Evolutionary conservation across 495 filamentous ascomycete genomes (phyloP), one percentile per base, ranked within the genome.

Genomic region (Pyrenula aspistea): DNA sequence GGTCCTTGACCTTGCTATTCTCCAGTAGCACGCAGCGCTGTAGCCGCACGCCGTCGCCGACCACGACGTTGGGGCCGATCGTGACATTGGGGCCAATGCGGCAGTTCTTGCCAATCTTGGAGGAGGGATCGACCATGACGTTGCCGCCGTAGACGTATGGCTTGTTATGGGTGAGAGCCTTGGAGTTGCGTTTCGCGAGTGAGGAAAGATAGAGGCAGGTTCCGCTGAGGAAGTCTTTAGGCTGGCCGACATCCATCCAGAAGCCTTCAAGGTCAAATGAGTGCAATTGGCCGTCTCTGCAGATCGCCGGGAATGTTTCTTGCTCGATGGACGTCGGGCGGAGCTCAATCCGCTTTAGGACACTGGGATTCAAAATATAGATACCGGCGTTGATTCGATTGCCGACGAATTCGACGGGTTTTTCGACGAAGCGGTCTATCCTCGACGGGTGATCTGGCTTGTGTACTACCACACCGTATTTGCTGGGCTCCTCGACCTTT

Each of bases 191-290:
- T 81, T 96, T 96, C 11, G 91, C 80, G 55, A 99, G 82, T 12
- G 88, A 94, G 22, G 87, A 90, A 53, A 99, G 85, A 75, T 97
- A 99, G 53, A 99, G 82, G 71, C 94, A 99, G 60, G 93, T 97
- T 58, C 93, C 93, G 25, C 84, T 88, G 54, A 99, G 77, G 80
- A 99, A 99, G 68, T 99, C 93, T 75, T 99, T 99, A 55, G 93
- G 93, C 71, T 99, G 93, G 63, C 93, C 93, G 57, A 99, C 91
- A 64, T 99, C 93, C 93, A 99, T 99, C 93, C 93, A 99, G 79
- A 95, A 99, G 61, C 93, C 91, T 61, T 99, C 94, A 42, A 99
- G 80, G 70, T 99, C 93, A 68, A 95, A 96, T 1, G 91, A 96
- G 80, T 99, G 93, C 51, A 99, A 75, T 71, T 95, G 83, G 55